Evolutionary conservation across 768 basidiomycete genomes (phyloP).

Genomic region (Rhizopogon roseolus): DNA sequence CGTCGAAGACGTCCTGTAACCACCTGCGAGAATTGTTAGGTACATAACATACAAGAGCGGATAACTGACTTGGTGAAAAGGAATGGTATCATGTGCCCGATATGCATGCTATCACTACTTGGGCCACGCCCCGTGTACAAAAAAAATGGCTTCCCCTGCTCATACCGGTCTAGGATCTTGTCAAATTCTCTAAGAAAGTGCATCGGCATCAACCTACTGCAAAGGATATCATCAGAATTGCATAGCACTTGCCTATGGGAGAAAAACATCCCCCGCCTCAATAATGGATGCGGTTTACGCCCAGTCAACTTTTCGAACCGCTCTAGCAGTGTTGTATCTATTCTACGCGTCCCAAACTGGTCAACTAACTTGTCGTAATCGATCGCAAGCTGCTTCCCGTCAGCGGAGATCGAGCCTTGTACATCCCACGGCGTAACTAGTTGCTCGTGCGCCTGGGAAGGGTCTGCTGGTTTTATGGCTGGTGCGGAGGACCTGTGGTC

Average conservation of each 20-base stretch:
- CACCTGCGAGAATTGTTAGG: constrained; percentile 50
- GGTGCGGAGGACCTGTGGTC: constrained; percentile 15
- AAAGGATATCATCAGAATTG: background rate
- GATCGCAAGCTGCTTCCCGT: constrained; percentile 90
- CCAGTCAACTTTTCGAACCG: constrained; percentile 93
- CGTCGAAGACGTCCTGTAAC: constrained; percentile 94
- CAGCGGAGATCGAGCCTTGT: constrained; percentile 79
- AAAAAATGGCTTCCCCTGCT: constrained; percentile 96
- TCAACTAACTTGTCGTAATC: constrained; percentile 94
- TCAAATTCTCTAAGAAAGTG: constrained; percentile 73
- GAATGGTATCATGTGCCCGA: constrained; percentile 97
- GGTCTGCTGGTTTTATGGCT: constrained; percentile 26
- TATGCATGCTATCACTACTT: constrained; percentile 93
- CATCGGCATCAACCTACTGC: constrained; percentile 1
- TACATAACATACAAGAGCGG: background rate
- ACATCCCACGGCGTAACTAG: constrained; percentile 98
- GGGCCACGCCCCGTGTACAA: constrained; percentile 97
- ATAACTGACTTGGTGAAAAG: constrained; percentile 85
- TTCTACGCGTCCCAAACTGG: constrained; percentile 87
- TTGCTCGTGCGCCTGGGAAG: constrained; percentile 47
- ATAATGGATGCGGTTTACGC: constrained; percentile 77
- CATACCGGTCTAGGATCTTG: constrained; percentile 90
- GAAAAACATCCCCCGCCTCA: constrained; percentile 94
- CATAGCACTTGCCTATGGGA: constrained; percentile 76
- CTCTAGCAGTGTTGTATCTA: constrained; percentile 72